These are phyloP conservation scores for Candida chauliodis DNA, from an alignment of 805 yeast species.

Conservation along the genomic window DNA sequence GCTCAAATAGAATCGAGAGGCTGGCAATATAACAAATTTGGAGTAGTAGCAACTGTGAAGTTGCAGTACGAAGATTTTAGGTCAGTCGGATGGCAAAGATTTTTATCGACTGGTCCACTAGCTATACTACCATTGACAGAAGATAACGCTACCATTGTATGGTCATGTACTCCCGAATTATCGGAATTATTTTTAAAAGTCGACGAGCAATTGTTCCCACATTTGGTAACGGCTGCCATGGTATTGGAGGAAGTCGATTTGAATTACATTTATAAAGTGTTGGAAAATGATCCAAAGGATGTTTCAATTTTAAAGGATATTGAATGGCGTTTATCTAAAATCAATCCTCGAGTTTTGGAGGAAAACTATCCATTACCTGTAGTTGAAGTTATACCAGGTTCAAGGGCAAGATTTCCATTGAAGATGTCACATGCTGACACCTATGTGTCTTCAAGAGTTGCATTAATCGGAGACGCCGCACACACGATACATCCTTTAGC, in stretches of 20 bases:
- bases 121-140: conserved; percentile 89
- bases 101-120: conserved; percentile 86
- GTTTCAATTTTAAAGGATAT: conserved; percentile 62
- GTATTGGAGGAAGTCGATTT: conserved; percentile 76
- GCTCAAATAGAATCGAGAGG: conserved; percentile 85
- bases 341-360: conserved; percentile 45
- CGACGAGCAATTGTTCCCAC: conserved; percentile 59
- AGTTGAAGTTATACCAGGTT: conserved; percentile 50
- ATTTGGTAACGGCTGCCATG: conserved; percentile 81
- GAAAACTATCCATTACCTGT: conserved; percentile 67
- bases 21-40: conserved; percentile 85
- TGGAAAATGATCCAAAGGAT: conserved; percentile 36
- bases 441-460: conserved; percentile 79
- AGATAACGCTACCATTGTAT: conserved; percentile 84
- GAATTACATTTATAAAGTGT: conserved; percentile 55
- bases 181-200: conserved; percentile 60
- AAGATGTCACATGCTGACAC: conserved; percentile 87
- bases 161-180: conserved; percentile 82
- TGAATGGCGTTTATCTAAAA: conserved; percentile 58
- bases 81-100: conserved; percentile 88
- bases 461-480: conserved; percentile 97
- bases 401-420: conserved; percentile 87
- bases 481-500: conserved; percentile 97
- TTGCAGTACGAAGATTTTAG: conserved; percentile 69
- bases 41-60: conserved; percentile 87